These are phyloP conservation scores for Trichocladium uniseriatum DNA, from an alignment of 495 filamentous ascomycete species.

Conservation along the genomic window DNA sequence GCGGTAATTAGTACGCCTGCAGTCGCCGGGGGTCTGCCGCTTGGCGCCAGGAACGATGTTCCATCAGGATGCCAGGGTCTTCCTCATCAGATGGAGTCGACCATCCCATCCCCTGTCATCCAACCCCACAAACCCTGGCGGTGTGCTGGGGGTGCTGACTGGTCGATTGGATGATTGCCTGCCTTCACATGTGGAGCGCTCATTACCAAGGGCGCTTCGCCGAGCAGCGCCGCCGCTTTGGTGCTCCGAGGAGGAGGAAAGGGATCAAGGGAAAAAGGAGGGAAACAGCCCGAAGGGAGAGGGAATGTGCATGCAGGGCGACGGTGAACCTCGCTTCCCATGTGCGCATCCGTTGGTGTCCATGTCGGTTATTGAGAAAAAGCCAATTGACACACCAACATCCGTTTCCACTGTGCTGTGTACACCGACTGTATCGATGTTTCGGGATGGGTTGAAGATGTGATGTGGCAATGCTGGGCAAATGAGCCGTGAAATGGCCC, in stretches of 20 bases:
- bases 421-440: too few relatives aligned
- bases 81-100: too few relatives aligned
- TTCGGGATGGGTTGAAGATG: too few relatives aligned
- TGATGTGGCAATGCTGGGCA: conserved; percentile 5
- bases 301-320: too few relatives aligned
- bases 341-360: not conserved
- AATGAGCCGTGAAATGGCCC: conserved; percentile 2
- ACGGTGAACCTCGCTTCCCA: too few relatives aligned
- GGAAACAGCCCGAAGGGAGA: too few relatives aligned
- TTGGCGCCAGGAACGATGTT: conserved; percentile 19
- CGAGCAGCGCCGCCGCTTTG: conserved; percentile 5
- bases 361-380: too few relatives aligned
- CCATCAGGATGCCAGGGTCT: conserved; percentile 11
- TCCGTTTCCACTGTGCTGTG: too few relatives aligned
- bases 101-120: too few relatives aligned
- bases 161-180: conserved; percentile 8
- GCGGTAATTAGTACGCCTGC: conserved; percentile 21
- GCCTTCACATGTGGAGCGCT: conserved; percentile 19
- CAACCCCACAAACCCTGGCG: conserved; percentile 9
- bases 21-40: conserved; percentile 12
- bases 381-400: not conserved
- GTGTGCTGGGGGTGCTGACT: conserved; percentile 17
- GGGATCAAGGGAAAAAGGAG: too few relatives aligned
- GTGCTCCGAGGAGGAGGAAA: not conserved
- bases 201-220: conserved; percentile 17